Conservation (phyloP, 2,329 filamentous ascomycete species). For the Sclerotinia trifoliorum region DNA sequence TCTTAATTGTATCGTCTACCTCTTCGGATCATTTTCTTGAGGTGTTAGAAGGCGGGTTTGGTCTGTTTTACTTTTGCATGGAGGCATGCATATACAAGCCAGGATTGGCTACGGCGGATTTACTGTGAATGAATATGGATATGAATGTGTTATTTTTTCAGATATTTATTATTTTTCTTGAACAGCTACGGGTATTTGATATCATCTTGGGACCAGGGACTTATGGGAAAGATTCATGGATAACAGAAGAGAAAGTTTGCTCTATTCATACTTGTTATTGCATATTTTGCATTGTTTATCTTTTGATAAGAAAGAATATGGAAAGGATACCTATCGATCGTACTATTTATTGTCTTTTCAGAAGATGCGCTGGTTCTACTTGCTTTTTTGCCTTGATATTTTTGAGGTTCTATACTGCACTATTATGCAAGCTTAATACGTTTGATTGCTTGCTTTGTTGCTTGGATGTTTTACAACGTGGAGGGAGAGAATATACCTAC, state of each 20-base stretch:
- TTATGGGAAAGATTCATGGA: neutral
- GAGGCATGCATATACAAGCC: slow-evolving; percentile 19
- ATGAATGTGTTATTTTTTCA: neutral
- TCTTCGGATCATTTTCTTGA: neutral
- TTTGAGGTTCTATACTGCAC: neutral
- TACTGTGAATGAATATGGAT: slow-evolving; percentile 8
- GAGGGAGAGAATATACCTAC: neutral
- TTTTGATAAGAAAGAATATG: slow-evolving; percentile 7
- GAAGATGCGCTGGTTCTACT: slow-evolving; percentile 17
- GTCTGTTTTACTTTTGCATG: slow-evolving; percentile 11
- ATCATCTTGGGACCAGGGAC: neutral
- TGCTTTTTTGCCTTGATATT: slow-evolving; percentile 20
- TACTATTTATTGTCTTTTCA: slow-evolving; percentile 21
- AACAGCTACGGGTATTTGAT: slow-evolving; percentile 5
- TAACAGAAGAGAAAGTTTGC: slow-evolving; percentile 5
- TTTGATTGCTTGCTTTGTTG: neutral
- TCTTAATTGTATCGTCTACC: slow-evolving; percentile 12
- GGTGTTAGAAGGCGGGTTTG: slow-evolving; percentile 20
- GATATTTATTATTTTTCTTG: neutral
- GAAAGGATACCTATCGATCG: slow-evolving; percentile 20
- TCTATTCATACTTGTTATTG: slow-evolving; percentile 17
- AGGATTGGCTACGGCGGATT: slow-evolving; percentile 16
- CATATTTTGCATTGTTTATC: slow-evolving; percentile 10
- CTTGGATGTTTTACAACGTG: neutral
- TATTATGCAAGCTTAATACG: slow-evolving; percentile 14